Evolutionary conservation across 2,329 filamentous ascomycete species (phyloP).

Genomic region (Albophoma yamanashiensis): DNA sequence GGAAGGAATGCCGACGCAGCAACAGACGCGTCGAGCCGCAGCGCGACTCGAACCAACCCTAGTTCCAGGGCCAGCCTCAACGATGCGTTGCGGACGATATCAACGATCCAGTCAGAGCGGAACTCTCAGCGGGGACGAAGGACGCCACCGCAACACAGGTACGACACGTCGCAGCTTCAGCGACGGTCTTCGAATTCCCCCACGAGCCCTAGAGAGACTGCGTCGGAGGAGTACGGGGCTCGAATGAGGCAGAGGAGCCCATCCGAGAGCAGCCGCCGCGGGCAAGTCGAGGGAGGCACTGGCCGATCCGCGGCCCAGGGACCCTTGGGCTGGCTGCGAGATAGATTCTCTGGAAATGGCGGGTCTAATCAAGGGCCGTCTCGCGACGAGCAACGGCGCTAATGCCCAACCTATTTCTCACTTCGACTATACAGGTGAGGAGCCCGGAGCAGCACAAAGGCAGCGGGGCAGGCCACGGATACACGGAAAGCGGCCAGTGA

Average conservation of each 20-base stretch:
- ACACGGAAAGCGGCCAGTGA: not conserved
- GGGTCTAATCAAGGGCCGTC: conserved; percentile 15
- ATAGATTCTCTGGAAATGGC: conserved; percentile 23
- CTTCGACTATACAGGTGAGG: not conserved
- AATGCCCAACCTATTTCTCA: conserved; percentile 5
- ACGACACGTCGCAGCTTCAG: conserved; percentile 22
- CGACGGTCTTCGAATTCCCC: conserved; percentile 28
- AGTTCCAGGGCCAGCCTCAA: conserved; percentile 8
- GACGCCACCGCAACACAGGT: conserved; percentile 14
- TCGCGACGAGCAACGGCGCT: conserved; percentile 17
- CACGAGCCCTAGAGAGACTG: conserved; percentile 20
- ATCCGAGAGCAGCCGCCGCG: conserved; percentile 22
- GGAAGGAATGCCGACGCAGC: not conserved
- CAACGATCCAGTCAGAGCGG: conserved; percentile 13
- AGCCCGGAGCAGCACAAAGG: not conserved
- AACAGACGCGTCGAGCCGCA: not conserved
- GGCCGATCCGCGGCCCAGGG: conserved; percentile 22
- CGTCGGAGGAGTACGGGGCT: conserved; percentile 17
- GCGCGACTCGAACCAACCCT: not conserved
- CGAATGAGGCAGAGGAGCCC: conserved; percentile 28
- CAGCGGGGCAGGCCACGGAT: not conserved
- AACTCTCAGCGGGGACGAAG: conserved; percentile 15
- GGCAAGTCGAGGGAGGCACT: conserved; percentile 16
- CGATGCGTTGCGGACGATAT: conserved; percentile 18
- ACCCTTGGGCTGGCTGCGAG: conserved; percentile 33